Evolutionary conservation across 2,329 filamentous ascomycete species (phyloP).

Genomic region (Penicillium sp.): DNA sequence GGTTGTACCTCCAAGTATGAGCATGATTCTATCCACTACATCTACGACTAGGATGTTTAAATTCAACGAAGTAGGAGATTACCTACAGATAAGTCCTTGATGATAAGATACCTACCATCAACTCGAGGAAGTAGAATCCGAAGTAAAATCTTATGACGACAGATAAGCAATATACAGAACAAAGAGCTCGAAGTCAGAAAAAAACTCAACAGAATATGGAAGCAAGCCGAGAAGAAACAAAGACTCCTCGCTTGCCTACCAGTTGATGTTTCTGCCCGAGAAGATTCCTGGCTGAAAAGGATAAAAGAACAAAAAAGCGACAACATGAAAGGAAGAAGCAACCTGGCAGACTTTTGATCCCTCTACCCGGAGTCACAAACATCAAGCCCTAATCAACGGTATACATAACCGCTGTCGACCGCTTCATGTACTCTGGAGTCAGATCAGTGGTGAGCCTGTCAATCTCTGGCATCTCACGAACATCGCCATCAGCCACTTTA

Average conservation of each 20-base stretch:
- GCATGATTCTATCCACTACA: neutral
- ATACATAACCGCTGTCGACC: neutral
- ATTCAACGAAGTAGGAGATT: neutral
- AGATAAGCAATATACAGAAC: neutral
- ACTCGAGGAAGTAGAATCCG: neutral
- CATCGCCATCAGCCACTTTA: neutral
- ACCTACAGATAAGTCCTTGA: neutral
- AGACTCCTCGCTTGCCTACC: too few species aligned
- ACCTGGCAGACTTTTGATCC: neutral
- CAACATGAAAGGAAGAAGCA: neutral
- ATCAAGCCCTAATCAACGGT: neutral
- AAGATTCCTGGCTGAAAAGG: too few species aligned
- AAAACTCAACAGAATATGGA: neutral
- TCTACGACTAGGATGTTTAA: neutral
- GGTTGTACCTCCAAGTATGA: neutral
- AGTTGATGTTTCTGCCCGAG: too few species aligned
- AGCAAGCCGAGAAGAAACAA: neutral
- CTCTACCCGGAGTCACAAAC: neutral
- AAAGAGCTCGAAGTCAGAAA: neutral
- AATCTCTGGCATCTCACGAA: neutral
- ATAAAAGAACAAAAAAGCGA: neutral
- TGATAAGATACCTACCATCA: neutral
- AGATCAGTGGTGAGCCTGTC: neutral
- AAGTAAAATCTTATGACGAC: neutral
- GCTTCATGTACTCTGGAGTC: neutral